Base-by-base conservation (phyloP, 805 yeast genomes). In the Maudiozyma serrabonitensis region DNA sequence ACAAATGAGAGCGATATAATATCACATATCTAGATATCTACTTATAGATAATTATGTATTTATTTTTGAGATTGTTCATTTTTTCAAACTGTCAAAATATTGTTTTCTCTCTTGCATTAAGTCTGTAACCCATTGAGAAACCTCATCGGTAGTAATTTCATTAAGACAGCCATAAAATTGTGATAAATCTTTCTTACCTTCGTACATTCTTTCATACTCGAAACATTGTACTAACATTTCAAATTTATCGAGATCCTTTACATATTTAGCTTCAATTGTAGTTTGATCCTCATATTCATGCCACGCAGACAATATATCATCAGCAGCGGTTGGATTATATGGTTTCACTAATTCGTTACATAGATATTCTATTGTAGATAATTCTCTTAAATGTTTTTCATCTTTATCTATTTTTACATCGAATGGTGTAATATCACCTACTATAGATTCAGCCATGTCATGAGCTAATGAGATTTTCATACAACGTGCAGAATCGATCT, bases 391-490 rank as follows among this genome's bases (percentile, higher is more conserved):
- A 65, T 87, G 95, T 66, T 91, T 91, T 64, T 91, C 98, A 15
- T 68, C 70, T 63, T 88, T 87, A 44, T 80, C 72, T 21, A 90
- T 78, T 39, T 45, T 44, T 51, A 74, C 60, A 69, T 89, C 88
- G 65, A 78, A 68, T 59, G 99, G 93, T 1, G 96, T 89, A 46
- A 91, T 87, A 66, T 91, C 99, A 26, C 99, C 99, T 8, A 93
- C 98, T 26, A 91, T 70, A 4, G 90, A 68, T 71, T 91, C 99
- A 11, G 98, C 96, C 58, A 91, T 84, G 66, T 91, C 99, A 70
- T 91, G 99, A 35, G 88, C 82, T 40, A 88, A 71, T 0, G 97
- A 87, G 46, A 91, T 89, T 67, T 85, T 84, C 50, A 82, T 84
- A 71, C 96, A 88, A 57, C 78, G 79, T 50, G 76, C 74, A 25